Conservation (phyloP, 2,329 filamentous ascomycete species). For the Ceratocystis eucalypticola region DNA sequence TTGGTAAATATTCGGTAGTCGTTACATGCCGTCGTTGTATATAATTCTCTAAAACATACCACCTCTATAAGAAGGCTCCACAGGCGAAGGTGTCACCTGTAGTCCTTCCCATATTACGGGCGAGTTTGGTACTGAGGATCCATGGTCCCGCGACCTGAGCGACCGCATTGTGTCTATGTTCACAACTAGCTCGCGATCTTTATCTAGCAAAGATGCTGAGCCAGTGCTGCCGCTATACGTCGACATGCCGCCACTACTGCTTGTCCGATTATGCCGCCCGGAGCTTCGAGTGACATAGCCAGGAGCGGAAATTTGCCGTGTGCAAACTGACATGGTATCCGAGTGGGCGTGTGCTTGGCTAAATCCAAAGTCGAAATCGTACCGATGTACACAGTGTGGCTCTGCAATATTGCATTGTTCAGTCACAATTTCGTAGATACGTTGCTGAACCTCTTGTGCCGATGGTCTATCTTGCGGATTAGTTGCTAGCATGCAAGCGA, state of each 20-base stretch:
- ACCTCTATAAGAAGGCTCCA: constrained; percentile 9
- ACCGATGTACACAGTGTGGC: constrained; percentile 42
- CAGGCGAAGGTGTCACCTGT: background rate
- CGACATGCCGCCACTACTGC: constrained; percentile 28
- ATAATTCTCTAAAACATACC: background rate
- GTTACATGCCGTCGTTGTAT: background rate
- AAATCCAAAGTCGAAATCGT: constrained; percentile 28
- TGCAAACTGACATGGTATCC: constrained; percentile 19
- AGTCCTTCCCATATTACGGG: background rate
- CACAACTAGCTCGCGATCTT: constrained; percentile 11
- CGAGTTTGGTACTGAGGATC: background rate
- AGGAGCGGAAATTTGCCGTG: constrained; percentile 22
- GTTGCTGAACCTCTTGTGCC: constrained; percentile 38
- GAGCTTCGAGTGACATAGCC: constrained; percentile 7
- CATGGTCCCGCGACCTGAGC: constrained; percentile 11
- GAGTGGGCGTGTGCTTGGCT: constrained; percentile 20
- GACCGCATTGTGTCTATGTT: constrained; percentile 12
- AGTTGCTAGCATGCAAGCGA: constrained; percentile 40
- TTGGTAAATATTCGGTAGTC: background rate
- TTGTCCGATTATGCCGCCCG: constrained; percentile 24
- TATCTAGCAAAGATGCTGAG: constrained; percentile 9
- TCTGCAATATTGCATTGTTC: constrained; percentile 35
- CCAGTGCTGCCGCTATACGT: constrained; percentile 24
- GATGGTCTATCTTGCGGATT: constrained; percentile 40
- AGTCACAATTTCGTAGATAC: constrained; percentile 39